A percentile compares a stretch with the other conserved stretches of the same genome.
Conservation (phyloP, 129 eudicot species). For the Flaveria trinervia region DNA sequence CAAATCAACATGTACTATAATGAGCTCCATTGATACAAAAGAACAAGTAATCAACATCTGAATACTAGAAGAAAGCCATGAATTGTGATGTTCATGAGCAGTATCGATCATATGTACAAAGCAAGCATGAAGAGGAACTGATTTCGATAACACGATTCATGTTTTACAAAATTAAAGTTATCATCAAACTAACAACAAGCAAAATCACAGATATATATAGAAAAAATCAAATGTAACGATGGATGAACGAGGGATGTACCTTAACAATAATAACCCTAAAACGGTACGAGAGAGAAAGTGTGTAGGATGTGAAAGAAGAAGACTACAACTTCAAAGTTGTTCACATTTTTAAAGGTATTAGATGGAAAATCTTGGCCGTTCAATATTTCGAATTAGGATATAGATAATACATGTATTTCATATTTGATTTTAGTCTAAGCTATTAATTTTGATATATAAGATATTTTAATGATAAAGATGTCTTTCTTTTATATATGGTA, state of each 20-base stretch:
- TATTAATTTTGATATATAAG: too few species aligned
- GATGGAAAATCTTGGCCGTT: conserved; percentile 31
- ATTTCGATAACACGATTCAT: background rate
- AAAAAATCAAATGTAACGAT: background rate
- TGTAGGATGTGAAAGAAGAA: conserved; percentile 11
- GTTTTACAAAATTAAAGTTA: background rate
- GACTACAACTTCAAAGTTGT: background rate
- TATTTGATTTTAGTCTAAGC: too few species aligned
- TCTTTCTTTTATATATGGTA: too few species aligned
- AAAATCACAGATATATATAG: background rate
- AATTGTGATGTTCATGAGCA: background rate
- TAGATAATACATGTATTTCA: too few species aligned
- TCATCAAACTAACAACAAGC: conserved; percentile 5
- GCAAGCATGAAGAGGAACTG: conserved; percentile 12
- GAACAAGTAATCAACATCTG: conserved; percentile 7
- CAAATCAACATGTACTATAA: background rate
- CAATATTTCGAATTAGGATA: conserved; percentile 2
- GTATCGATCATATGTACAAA: conserved; percentile 13
- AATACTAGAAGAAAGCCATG: background rate
- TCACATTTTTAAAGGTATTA: conserved; percentile 18
- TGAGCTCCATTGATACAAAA: conserved; percentile 11
- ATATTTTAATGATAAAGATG: too few species aligned
- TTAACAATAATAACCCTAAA: conserved; percentile 35
- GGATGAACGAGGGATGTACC: conserved; percentile 27
- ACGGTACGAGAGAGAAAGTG: conserved; percentile 7